Evolutionary conservation across 495 filamentous ascomycete genomes (phyloP).

Genomic region (Lineolata rhizophorae): DNA sequence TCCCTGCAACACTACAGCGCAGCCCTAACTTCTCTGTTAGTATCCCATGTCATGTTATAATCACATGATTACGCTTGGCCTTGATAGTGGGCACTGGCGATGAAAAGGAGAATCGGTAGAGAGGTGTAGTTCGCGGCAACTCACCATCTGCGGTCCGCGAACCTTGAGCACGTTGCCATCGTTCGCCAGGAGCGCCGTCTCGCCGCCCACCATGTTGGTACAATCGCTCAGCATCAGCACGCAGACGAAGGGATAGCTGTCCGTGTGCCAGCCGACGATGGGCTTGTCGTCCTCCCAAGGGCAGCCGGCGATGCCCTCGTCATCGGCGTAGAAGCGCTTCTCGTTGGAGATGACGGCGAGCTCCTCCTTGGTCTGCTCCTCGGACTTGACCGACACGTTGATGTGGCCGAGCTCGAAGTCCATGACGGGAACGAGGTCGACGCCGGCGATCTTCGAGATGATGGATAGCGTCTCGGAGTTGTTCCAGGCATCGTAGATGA

Average conservation of each 20-base stretch:
- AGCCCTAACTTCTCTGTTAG: conserved; percentile 7
- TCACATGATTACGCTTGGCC: no score
- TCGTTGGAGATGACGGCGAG: conserved; percentile 18
- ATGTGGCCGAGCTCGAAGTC: conserved; percentile 56
- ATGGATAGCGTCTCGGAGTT: conserved; percentile 38
- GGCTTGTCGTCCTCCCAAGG: conserved; percentile 38
- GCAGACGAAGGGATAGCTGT: conserved; percentile 59
- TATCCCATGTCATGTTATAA: conserved; percentile 2
- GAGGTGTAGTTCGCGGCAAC: no score
- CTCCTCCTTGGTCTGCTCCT: conserved; percentile 29
- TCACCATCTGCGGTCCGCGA: conserved; percentile 42
- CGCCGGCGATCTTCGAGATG: conserved; percentile 50
- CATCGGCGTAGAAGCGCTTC: conserved; percentile 19
- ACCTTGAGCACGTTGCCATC: conserved; percentile 43
- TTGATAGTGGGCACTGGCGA: no score
- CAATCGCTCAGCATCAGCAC: conserved; percentile 58
- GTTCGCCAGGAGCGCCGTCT: conserved; percentile 42
- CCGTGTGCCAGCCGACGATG: conserved; percentile 51
- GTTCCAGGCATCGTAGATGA: conserved; percentile 51
- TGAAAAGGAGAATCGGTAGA: no score
- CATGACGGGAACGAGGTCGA: conserved; percentile 46
- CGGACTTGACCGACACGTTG: conserved; percentile 40
- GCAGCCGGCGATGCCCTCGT: conserved; percentile 28
- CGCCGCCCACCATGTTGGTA: conserved; percentile 46
- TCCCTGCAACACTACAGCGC: conserved; percentile 11